These are phyloP conservation scores for Fomitiporia mediterranea DNA, from an alignment of 1,284 basidiomycete genomes.

Conservation along the genomic window DNA sequence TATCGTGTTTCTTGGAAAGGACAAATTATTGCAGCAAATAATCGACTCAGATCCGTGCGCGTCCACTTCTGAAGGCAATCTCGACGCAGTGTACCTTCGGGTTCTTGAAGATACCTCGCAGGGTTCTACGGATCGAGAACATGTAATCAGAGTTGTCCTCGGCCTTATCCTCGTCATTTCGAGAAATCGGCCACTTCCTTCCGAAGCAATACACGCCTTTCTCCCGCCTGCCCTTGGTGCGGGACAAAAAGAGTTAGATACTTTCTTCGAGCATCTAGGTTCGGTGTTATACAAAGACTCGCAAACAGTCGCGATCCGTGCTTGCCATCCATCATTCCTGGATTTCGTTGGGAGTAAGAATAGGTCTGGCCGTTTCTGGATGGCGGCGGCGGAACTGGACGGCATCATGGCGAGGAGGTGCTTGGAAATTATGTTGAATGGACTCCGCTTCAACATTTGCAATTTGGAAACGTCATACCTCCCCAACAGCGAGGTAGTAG, in stretches of 20 bases:
- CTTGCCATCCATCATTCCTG: too few relatives aligned
- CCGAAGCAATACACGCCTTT: not conserved
- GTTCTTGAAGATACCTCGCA: not conserved
- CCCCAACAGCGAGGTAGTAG: not conserved
- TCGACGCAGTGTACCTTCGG: not conserved
- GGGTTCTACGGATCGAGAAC: not conserved
- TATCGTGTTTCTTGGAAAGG: not conserved
- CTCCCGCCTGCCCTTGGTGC: not conserved
- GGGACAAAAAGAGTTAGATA: too few relatives aligned
- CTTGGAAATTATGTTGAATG: constrained; percentile 29
- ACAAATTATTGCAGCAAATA: not conserved
- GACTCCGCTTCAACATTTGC: constrained; percentile 22
- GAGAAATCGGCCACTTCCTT: not conserved
- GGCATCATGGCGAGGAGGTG: constrained; percentile 24
- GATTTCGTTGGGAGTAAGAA: too few relatives aligned
- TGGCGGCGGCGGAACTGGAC: constrained; percentile 20
- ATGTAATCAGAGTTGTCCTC: not conserved
- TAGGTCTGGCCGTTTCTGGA: constrained; percentile 21
- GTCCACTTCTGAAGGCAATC: not conserved
- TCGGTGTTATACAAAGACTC: too few relatives aligned
- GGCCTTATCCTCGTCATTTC: not conserved
- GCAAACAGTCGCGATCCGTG: not conserved
- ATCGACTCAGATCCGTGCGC: not conserved
- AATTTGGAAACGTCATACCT: too few relatives aligned
- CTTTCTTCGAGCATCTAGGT: too few relatives aligned